Percentiles rank a stretch among this genome's conserved stretches.
Conservation (phyloP, 768 basidiomycete species). For the Boletus reticulatus region DNA sequence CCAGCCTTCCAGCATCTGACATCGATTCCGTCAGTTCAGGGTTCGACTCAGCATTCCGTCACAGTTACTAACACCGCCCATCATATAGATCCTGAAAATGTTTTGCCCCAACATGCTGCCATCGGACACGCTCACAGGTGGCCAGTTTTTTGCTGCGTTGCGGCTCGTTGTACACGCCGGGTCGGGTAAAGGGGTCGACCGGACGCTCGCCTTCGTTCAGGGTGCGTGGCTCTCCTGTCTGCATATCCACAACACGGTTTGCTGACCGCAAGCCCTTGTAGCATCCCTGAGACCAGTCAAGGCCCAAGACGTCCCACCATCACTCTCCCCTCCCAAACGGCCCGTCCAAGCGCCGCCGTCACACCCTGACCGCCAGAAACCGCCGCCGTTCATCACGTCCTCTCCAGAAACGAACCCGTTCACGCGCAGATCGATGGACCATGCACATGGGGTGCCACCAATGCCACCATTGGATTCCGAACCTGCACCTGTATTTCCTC, state of each 20-base stretch:
- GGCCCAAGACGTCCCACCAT: background rate
- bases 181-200: conserved; percentile 60
- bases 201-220: conserved; percentile 71
- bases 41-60: background rate
- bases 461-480: conserved; percentile 8
- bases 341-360: conserved; percentile 24
- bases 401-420: conserved; percentile 32
- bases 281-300: conserved; percentile 18
- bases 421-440: conserved; percentile 20
- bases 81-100: conserved; percentile 56
- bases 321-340: conserved; percentile 24
- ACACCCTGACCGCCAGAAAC: conserved; percentile 28
- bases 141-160: conserved; percentile 76
- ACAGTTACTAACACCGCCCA: background rate
- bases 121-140: conserved; percentile 55
- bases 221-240: conserved; percentile 39
- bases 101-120: conserved; percentile 57
- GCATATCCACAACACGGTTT: background rate
- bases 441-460: background rate
- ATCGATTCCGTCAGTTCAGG: conserved; percentile 56
- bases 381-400: conserved; percentile 16
- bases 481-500: background rate
- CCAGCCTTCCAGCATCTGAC: conserved; percentile 44
- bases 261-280: conserved; percentile 13
- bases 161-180: conserved; percentile 64